phyloP scores from a whole-genome alignment of 805 yeast species.

The Kluyveromyces lactis region DNA sequence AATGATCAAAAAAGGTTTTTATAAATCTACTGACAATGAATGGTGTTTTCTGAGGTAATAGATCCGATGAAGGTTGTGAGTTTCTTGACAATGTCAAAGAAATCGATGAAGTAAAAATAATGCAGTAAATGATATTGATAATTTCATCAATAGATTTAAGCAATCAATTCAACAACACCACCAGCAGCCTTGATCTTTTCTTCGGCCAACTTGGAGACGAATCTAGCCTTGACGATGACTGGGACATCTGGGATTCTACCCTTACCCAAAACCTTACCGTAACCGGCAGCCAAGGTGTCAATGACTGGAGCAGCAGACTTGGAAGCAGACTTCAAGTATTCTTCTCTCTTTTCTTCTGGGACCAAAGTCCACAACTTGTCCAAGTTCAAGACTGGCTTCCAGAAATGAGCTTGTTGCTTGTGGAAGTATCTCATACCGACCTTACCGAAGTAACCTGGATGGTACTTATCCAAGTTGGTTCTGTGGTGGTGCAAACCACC shows the following conservation, averaged over 20 bases:
- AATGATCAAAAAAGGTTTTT: slow-evolving; percentile 4
- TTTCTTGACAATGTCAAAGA: no score
- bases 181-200: slow-evolving; percentile 99
- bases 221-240: slow-evolving; percentile 98
- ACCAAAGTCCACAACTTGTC: slow-evolving; percentile 98
- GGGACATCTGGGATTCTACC: slow-evolving; percentile 98
- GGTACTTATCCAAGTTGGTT: slow-evolving; percentile 99
- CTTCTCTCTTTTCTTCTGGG: slow-evolving; percentile 89
- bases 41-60: no score
- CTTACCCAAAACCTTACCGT: slow-evolving; percentile 99
- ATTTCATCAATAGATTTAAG: slow-evolving; percentile 46
- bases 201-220: slow-evolving; percentile 98
- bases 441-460: slow-evolving; percentile 99
- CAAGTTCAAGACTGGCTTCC: slow-evolving; percentile 97
- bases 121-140: no score
- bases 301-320: slow-evolving; percentile 95
- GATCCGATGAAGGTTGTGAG: no score
- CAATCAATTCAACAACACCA: slow-evolving; percentile 99
- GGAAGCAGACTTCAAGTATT: slow-evolving; percentile 77
- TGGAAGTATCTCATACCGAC: slow-evolving; percentile 99
- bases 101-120: no score
- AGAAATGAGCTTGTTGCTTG: slow-evolving; percentile 87
- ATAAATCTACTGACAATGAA: not conserved
- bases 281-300: slow-evolving; percentile 98
- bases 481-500: slow-evolving; percentile 99